Percentiles rank a stretch among this genome's conserved stretches.
These are phyloP conservation scores for Podila clonocystis DNA, from an alignment of 192 early-diverging fungal species.

Conservation along the genomic window DNA sequence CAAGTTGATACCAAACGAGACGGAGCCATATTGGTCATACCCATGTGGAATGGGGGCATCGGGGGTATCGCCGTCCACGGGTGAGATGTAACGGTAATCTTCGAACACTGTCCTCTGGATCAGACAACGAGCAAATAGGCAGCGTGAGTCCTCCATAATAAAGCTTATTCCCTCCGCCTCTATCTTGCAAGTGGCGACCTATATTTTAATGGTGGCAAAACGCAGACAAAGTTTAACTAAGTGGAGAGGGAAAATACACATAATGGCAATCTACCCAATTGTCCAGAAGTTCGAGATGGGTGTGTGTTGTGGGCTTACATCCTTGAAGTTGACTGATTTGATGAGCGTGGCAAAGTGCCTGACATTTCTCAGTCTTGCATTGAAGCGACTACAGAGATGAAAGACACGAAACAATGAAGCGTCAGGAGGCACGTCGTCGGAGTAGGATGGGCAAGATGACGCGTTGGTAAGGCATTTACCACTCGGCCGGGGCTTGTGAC, in stretches of 20 bases:
- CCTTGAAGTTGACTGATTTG: conserved; percentile 43
- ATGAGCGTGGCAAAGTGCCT: conserved; percentile 33
- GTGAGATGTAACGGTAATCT: conserved; percentile 22
- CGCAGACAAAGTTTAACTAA: too few relatives aligned
- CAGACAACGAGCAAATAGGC: conserved; percentile 32
- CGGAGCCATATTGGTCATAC: conserved; percentile 9
- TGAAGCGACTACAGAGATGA: conserved; percentile 15
- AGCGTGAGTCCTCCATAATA: conserved; percentile 40
- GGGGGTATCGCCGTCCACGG: background rate
- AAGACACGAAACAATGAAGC: background rate
- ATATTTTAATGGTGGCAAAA: background rate
- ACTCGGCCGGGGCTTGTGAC: background rate
- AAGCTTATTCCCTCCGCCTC: conserved; percentile 23
- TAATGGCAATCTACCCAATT: too few relatives aligned
- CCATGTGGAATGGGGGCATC: conserved; percentile 12
- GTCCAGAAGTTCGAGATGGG: background rate
- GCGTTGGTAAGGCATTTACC: background rate
- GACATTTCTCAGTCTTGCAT: conserved; percentile 27
- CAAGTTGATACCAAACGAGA: conserved; percentile 34
- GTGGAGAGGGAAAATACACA: too few relatives aligned
- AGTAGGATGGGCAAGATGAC: background rate
- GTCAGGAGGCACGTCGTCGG: background rate
- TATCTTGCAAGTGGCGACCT: conserved; percentile 39
- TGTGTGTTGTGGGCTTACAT: conserved; percentile 12
- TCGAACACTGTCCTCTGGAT: conserved; percentile 38